Percentiles rank a stretch among this genome's conserved stretches.
These are phyloP conservation scores for Monosporascus sp. DNA, from an alignment of 2,329 filamentous ascomycete species.

Conservation along the genomic window DNA sequence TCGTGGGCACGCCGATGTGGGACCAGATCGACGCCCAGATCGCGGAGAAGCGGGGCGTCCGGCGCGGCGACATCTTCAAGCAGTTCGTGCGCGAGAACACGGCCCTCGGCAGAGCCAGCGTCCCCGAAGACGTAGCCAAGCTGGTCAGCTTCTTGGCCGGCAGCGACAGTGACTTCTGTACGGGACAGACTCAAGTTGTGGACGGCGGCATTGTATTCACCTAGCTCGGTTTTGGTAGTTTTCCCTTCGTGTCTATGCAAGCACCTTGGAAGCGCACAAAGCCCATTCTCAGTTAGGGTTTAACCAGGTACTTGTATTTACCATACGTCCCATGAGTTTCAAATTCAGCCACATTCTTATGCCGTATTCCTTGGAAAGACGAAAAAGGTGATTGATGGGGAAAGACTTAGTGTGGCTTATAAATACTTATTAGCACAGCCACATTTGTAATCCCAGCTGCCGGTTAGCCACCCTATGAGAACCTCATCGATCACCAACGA, in stretches of 20 bases:
- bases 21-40: constrained; percentile 59
- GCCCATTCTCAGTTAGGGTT: too few species aligned
- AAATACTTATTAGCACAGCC: neutral
- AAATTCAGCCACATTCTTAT: too few species aligned
- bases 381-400: too few species aligned
- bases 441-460: neutral
- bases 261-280: too few species aligned
- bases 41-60: constrained; percentile 42
- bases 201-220: constrained; percentile 54
- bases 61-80: constrained; percentile 49
- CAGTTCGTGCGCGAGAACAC: constrained; percentile 49
- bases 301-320: too few species aligned
- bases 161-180: constrained; percentile 57
- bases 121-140: constrained; percentile 58
- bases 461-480: neutral
- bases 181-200: constrained; percentile 59
- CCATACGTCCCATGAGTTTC: too few species aligned
- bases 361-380: too few species aligned
- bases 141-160: constrained; percentile 57
- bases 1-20: constrained; percentile 65
- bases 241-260: neutral
- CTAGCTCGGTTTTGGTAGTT: constrained; percentile 2
- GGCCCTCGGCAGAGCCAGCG: constrained; percentile 50
- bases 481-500: neutral
- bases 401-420: neutral